These are phyloP conservation scores for Gracilaria domingensis DNA, from an alignment of 23 red algal genomes.

Conservation along the genomic window DNA sequence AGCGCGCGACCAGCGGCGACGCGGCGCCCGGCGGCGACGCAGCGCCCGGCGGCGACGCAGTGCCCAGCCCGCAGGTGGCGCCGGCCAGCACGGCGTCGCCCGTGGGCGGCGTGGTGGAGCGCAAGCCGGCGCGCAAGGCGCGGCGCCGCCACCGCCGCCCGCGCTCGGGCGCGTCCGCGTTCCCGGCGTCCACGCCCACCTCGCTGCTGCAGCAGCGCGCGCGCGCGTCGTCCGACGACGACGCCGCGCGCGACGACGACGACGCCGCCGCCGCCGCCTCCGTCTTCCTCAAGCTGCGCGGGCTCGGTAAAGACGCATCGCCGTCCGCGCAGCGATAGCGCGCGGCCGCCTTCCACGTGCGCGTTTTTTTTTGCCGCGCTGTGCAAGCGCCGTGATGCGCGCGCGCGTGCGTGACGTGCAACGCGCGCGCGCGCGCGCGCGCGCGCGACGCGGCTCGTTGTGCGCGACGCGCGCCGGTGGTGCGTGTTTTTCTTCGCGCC, in stretches of 20 bases:
- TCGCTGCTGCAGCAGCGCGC: neutral
- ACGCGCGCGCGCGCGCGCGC: neutral
- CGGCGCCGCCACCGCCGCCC: neutral
- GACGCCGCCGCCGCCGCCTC: neutral
- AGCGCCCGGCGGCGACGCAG: neutral
- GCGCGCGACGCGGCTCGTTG: constrained; percentile 16
- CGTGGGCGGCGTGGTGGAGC: neutral
- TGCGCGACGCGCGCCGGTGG: too few relatives aligned
- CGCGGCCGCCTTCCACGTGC: neutral
- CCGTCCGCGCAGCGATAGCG: too few relatives aligned
- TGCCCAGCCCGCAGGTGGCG: neutral
- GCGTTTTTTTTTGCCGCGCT: neutral
- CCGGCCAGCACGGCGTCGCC: neutral
- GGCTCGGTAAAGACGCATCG: neutral
- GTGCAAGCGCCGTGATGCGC: neutral
- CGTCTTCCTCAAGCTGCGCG: neutral
- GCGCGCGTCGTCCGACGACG: too few relatives aligned
- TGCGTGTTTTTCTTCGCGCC: neutral
- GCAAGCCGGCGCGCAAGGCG: constrained; percentile 4
- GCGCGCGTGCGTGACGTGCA: neutral
- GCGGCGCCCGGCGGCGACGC: neutral
- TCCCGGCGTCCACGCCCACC: neutral
- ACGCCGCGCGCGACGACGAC: neutral
- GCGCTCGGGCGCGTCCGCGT: neutral
- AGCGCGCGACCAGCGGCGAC: neutral